Base-by-base conservation (phyloP, 1,139 yeast species). In the Kurtzmaniella quercitrusa region DNA sequence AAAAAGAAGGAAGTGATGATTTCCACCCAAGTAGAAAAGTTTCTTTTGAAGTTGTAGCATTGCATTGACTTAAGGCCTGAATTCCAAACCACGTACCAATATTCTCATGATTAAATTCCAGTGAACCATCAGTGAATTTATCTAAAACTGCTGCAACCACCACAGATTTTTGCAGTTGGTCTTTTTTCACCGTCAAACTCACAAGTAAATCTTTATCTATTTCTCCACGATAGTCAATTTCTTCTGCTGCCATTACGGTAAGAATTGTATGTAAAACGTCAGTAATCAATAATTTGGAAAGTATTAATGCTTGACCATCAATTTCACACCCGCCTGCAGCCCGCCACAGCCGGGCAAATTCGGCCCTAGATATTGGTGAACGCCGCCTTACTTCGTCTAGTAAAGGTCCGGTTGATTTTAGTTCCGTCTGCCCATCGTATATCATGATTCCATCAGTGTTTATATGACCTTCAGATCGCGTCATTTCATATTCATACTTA, bases 11-110 rank as follows among this genome's bases (percentile, higher is more conserved):
- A 38, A 87, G 67, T 5, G 74, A 66, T 1, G 80, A 66, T 51
- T 80, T 80, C 88, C 95, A 84, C 43, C 68, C 69, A 43, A 79
- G 70, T 40, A 79, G 61, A 50, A 82, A 78, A 47, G 79, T 86
- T 39, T 72, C 72, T 22, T 43, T 48, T 30, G 46, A 12, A 66
- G 72, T 50, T 55, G 63, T 46, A 11, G 26, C 37, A 5, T 20
- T 9, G 15, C 8, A 18, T 53, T 61, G 49, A 56, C 65, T 40
- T 28, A 87, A 64, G 0, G 82, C 68, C 43, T 72, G 68, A 2
- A 76, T 58, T 2, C 91, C 94, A 54, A 74, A 78, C 84, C 88
- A 84, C 41, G 57, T 56, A 1, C 83, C 71, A 2, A 82, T 67
- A 33, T 56, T 60, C 2, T 50, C 51, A 46, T 66, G 63, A 47